These are phyloP conservation scores for Paramyrothecium sp. DNA, from an alignment of 2,329 filamentous ascomycete species.

Conservation along the genomic window DNA sequence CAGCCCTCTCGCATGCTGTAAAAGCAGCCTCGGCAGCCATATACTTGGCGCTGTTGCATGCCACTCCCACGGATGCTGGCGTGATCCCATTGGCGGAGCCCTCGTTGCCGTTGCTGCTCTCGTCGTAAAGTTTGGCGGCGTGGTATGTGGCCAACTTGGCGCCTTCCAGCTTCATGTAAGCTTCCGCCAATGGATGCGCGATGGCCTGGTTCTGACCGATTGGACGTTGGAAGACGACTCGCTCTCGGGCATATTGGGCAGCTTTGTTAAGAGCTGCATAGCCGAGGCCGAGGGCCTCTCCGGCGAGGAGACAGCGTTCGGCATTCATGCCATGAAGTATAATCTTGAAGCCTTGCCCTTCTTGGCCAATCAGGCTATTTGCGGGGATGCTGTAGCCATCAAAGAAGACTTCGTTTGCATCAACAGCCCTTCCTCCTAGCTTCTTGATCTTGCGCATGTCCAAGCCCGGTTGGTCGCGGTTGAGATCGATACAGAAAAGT, in stretches of 20 bases:
- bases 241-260: conserved; percentile 63
- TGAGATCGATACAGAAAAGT: conserved; percentile 77
- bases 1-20: conserved; percentile 58
- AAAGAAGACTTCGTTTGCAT: conserved; percentile 87
- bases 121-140: conserved; percentile 61
- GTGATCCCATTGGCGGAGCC: conserved; percentile 47
- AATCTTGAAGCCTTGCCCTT: conserved; percentile 77
- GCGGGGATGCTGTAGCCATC: conserved; percentile 70
- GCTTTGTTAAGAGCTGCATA: conserved; percentile 68
- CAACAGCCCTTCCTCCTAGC: conserved; percentile 80
- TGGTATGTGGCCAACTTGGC: conserved; percentile 66
- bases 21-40: conserved; percentile 65
- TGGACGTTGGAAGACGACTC: conserved; percentile 62
- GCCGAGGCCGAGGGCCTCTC: conserved; percentile 76
- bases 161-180: conserved; percentile 64
- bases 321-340: conserved; percentile 80
- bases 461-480: conserved; percentile 57
- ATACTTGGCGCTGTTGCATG: conserved; percentile 70
- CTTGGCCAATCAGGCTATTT: conserved; percentile 65
- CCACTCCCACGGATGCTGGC: conserved; percentile 59
- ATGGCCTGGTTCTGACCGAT: conserved; percentile 68
- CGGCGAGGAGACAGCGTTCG: conserved; percentile 72
- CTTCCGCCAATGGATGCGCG: conserved; percentile 63
- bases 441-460: conserved; percentile 74
- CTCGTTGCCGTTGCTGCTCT: too few relatives aligned